Evolutionary conservation across 1,284 basidiomycete species (phyloP), one percentile per base, ranked within the genome.

Genomic region (Kwoniella shivajii): DNA sequence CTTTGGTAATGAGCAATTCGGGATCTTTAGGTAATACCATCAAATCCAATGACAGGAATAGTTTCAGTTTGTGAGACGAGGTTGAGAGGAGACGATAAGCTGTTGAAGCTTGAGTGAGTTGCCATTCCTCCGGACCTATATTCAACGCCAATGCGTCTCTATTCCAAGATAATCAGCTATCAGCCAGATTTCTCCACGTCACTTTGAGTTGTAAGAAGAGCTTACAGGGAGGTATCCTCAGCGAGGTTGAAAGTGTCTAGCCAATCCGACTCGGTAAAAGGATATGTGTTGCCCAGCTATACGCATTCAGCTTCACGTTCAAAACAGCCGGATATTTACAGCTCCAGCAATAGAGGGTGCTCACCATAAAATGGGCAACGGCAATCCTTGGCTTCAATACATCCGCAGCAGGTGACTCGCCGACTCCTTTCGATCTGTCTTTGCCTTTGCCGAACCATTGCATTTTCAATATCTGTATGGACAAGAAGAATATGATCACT

Each of bases 331-430:
- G 11, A 26, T 9, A 18, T 20, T 33, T 18, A 7, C 46, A 16
- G 10, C 37, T 7, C 45, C 7, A n/a, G 36, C 13, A n/a, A 33
- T 36, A 26, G 13, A 39, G 30, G 3, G n/a, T 31, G 6, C 72
- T 39, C 46, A 78, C 76, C 75, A 79, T 77, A 54, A 79, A 79
- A 55, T 79, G 78, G 10, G 76, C 78, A 2, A 76, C 69, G 29
- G 74, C 74, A 26, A 72, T 54, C 34, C 63, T 54, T 1, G 61
- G 56, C 56, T 37, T 22, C 22, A 24, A n/a, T 34, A 22, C 48
- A 18, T 33, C 33, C 9, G 18, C 6, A 16, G 16, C 34, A 4
- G 38, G 47, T 14, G 18, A 9, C 14, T 48, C 16, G 14, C 20
- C 49, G 4, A 56, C 48, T 3, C n/a, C 34, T 13, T 45, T 39